These are phyloP conservation scores for Hexamita inflata DNA, from an alignment of 208 protist genomes.

Conservation along the genomic window DNA sequence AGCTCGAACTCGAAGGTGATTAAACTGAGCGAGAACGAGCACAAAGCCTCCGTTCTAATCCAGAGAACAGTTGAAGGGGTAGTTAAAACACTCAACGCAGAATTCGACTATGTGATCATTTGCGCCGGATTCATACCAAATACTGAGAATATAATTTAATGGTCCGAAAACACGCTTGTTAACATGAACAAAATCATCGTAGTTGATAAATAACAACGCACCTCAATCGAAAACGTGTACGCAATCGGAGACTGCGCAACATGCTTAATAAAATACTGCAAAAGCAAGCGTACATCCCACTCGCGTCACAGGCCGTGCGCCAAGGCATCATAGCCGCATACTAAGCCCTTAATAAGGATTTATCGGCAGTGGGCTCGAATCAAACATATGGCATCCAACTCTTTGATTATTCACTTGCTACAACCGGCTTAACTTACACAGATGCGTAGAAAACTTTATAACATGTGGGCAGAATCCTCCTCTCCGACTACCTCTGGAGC, in stretches of 20 bases:
- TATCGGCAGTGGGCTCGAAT: background rate
- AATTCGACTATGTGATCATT: background rate
- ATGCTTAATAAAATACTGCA: background rate
- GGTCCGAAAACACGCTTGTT: background rate
- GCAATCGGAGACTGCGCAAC: background rate
- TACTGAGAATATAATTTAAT: background rate
- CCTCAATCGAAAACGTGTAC: background rate
- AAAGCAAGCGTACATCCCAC: background rate
- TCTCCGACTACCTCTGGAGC: too few relatives aligned
- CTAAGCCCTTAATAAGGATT: background rate
- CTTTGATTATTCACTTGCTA: background rate
- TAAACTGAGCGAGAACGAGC: background rate
- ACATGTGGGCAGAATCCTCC: background rate
- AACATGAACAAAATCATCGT: background rate
- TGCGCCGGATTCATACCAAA: background rate
- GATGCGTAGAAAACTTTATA: background rate
- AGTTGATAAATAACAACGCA: background rate
- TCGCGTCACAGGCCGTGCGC: background rate
- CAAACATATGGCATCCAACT: background rate
- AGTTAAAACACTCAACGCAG: too few relatives aligned
- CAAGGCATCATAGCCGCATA: background rate
- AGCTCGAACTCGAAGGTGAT: background rate
- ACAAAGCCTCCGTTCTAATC: background rate
- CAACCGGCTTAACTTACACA: background rate
- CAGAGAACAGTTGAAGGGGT: too few relatives aligned